These are phyloP conservation scores for Iris macrosiphon DNA, from an alignment of 106 monocot genomes.

Conservation along the genomic window DNA sequence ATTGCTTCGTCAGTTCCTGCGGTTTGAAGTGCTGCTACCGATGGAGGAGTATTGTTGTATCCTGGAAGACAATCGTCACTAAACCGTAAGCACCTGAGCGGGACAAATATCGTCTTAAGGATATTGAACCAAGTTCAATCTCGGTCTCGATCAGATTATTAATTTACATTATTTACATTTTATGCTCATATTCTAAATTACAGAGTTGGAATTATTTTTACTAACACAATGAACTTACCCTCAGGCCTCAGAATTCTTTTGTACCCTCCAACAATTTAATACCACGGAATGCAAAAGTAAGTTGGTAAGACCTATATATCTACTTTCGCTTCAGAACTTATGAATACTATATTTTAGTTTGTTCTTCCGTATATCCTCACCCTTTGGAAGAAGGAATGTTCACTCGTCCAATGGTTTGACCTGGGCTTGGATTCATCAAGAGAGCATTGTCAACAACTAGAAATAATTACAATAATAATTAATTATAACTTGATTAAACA, in stretches of 20 bases:
- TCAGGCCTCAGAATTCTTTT: constrained; percentile 94
- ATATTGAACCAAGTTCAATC: too few species aligned
- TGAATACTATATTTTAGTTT: neutral
- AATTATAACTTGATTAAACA: neutral
- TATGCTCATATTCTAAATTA: too few species aligned
- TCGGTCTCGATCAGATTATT: too few species aligned
- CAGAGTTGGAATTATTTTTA: too few species aligned
- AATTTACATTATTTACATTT: too few species aligned
- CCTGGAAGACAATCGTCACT: too few species aligned
- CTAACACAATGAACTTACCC: constrained; percentile 81
- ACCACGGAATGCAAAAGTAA: neutral
- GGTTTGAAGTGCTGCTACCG: too few species aligned
- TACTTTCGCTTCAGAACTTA: neutral
- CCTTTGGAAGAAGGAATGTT: constrained; percentile 86
- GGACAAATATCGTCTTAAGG: too few species aligned
- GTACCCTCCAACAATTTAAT: constrained; percentile 48
- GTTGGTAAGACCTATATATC: neutral
- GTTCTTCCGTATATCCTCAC: constrained; percentile 24
- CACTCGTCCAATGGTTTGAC: constrained; percentile 89
- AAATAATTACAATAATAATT: neutral
- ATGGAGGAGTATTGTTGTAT: too few species aligned
- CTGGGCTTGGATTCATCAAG: constrained; percentile 66
- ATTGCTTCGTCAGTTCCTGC: too few species aligned
- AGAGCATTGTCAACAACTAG: constrained; percentile 95
- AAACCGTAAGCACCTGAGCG: too few species aligned